Percentiles rank a stretch among this genome's conserved stretches.
phyloP scores from a whole-genome alignment of 179 eudicot genomes.

The Sideroxylon spinosum region DNA sequence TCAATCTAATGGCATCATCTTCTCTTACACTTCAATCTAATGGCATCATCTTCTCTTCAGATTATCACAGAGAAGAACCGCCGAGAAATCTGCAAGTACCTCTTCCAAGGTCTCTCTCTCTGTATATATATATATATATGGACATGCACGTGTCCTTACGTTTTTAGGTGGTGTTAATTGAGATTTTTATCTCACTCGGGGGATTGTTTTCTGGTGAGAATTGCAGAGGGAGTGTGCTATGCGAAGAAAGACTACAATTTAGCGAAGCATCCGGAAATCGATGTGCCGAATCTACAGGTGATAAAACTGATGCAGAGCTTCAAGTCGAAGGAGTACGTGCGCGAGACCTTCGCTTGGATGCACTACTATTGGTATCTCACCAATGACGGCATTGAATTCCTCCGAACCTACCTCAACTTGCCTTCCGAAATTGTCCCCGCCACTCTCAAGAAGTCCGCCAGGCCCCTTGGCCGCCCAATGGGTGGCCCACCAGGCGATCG shows the following conservation, averaged over 20 bases:
- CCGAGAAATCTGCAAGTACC: constrained; percentile 46
- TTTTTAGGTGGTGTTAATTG: too few relatives aligned
- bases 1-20: background rate
- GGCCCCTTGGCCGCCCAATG: constrained; percentile 38
- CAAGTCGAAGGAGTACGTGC: constrained; percentile 64
- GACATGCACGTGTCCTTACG: too few relatives aligned
- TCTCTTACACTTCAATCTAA: background rate
- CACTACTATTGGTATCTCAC: constrained; percentile 66
- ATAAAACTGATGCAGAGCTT: constrained; percentile 78
- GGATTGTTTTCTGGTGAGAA: background rate
- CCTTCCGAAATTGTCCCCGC: constrained; percentile 67
- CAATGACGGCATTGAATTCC: constrained; percentile 59
- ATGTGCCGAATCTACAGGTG: constrained; percentile 64
- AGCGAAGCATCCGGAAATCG: constrained; percentile 63
- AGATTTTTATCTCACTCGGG: background rate
- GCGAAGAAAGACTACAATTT: constrained; percentile 62
- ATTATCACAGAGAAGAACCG: constrained; percentile 55
- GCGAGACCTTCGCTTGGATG: constrained; percentile 76
- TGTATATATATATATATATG: background rate
- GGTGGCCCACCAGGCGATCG: constrained; percentile 55
- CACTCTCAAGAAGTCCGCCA: constrained; percentile 51
- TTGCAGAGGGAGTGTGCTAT: constrained; percentile 64
- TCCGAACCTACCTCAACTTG: constrained; percentile 58
- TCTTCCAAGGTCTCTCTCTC: constrained; percentile 41
- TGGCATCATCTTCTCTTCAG: constrained; percentile 18